Percentiles rank a stretch among this genome's conserved stretches.
Conservation (phyloP, 164 flowering plant genomes). For the Magnolia officinalis region DNA sequence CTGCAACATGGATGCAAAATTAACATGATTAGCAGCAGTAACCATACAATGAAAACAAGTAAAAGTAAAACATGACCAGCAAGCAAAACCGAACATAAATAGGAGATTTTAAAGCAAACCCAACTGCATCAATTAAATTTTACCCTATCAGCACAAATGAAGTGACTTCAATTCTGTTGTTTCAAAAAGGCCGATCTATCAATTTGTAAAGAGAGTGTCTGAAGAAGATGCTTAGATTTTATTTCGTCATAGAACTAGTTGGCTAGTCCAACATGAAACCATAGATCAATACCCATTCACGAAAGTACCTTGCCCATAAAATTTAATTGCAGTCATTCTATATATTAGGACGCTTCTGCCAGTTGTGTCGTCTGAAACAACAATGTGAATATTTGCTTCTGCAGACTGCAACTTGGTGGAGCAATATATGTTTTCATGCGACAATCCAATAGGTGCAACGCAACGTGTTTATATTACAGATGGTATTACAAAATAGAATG, state of each 20-base stretch:
- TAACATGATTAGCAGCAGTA: neutral
- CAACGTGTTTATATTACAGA: no score
- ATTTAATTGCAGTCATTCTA: neutral
- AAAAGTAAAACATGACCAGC: neutral
- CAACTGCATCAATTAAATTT: neutral
- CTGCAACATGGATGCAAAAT: slow-evolving; percentile 34
- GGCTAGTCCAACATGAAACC: neutral
- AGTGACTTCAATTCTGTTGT: neutral
- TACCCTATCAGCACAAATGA: neutral
- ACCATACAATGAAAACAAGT: slow-evolving; percentile 1
- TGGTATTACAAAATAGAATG: no score
- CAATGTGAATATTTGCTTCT: no score
- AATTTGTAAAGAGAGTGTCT: no score
- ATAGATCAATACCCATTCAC: neutral
- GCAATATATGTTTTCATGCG: no score
- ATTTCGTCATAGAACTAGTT: neutral
- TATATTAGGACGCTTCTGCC: neutral
- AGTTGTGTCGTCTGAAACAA: neutral
- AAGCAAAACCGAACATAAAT: neutral
- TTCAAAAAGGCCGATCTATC: neutral
- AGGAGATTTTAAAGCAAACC: neutral
- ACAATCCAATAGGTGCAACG: no score
- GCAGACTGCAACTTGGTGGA: no score
- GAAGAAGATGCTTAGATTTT: neutral
- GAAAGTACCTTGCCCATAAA: neutral